Evolutionary conservation across 345 rosid species (phyloP).

Genomic region (Psidium friedrichsthalianum): DNA sequence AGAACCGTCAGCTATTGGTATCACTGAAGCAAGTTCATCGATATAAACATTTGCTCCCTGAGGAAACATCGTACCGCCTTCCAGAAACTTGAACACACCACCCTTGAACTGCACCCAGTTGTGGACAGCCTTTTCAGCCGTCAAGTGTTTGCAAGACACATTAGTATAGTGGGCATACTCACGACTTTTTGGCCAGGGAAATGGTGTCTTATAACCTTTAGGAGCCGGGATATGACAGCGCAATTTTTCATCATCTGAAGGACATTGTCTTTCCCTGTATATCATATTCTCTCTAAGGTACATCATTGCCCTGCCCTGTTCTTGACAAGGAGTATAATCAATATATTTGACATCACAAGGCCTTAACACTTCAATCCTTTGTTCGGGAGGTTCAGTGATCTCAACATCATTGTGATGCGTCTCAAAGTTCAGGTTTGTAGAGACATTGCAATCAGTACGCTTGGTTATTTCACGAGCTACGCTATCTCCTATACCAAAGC

Average conservation of each 20-base stretch:
- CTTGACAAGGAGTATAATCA: conserved; percentile 96
- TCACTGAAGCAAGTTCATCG: conserved; percentile 79
- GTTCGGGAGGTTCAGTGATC: conserved; percentile 38
- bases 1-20: conserved; percentile 82
- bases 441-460: conserved; percentile 54
- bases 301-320: conserved; percentile 87
- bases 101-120: conserved; percentile 96
- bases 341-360: conserved; percentile 66
- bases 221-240: conserved; percentile 89
- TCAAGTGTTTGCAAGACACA: conserved; percentile 82
- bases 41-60: conserved; percentile 96
- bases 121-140: conserved; percentile 84
- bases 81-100: conserved; percentile 84
- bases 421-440: conserved; percentile 56
- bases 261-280: conserved; percentile 94
- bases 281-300: conserved; percentile 91
- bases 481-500: conserved; percentile 83
- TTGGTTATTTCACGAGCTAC: conserved; percentile 58
- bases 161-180: conserved; percentile 88
- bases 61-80: conserved; percentile 99
- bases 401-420: conserved; percentile 63
- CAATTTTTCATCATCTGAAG: conserved; percentile 65
- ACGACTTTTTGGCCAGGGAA: conserved; percentile 94
- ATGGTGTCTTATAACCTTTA: conserved; percentile 78
- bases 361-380: conserved; percentile 40